Evolutionary conservation across 306 rosid species (phyloP).

Genomic region (Malus orientalis): DNA sequence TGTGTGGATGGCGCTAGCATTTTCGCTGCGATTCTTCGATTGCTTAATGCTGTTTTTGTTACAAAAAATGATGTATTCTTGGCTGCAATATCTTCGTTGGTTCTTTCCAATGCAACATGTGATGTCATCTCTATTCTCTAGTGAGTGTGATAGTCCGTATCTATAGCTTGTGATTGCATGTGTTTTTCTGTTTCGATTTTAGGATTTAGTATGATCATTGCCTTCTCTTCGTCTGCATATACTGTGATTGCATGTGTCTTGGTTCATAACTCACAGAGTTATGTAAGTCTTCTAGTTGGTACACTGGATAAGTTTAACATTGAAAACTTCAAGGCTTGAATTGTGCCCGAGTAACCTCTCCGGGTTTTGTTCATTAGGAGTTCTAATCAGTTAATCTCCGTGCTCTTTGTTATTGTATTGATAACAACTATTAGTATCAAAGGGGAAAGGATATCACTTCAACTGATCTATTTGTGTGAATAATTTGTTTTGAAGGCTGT

Average conservation of each 20-base stretch:
- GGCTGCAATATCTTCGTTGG: no score
- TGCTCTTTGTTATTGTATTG: not conserved
- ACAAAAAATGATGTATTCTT: not conserved
- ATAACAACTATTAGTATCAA: not conserved
- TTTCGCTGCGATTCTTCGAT: not conserved
- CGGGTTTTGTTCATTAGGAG: not conserved
- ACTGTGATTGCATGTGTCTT: not conserved
- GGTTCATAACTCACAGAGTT: not conserved
- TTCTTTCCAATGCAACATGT: slow-evolving; percentile 7
- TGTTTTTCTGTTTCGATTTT: slow-evolving; percentile 5
- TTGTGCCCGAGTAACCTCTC: not conserved
- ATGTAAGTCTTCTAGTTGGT: not conserved
- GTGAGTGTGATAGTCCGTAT: not conserved
- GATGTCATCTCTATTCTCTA: slow-evolving; percentile 1
- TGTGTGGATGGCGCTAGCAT: not conserved
- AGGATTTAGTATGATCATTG: not conserved
- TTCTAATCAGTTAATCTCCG: not conserved
- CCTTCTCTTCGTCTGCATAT: not conserved
- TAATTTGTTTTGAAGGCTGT: not conserved
- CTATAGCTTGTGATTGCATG: slow-evolving; percentile 1
- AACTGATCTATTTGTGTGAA: not conserved
- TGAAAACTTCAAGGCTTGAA: not conserved
- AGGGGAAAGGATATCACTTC: not conserved
- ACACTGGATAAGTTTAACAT: slow-evolving; percentile 1
- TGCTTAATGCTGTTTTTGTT: not conserved